Base-by-base conservation (phyloP, 2,329 filamentous ascomycete genomes). In the Alternaria conjuncta region DNA sequence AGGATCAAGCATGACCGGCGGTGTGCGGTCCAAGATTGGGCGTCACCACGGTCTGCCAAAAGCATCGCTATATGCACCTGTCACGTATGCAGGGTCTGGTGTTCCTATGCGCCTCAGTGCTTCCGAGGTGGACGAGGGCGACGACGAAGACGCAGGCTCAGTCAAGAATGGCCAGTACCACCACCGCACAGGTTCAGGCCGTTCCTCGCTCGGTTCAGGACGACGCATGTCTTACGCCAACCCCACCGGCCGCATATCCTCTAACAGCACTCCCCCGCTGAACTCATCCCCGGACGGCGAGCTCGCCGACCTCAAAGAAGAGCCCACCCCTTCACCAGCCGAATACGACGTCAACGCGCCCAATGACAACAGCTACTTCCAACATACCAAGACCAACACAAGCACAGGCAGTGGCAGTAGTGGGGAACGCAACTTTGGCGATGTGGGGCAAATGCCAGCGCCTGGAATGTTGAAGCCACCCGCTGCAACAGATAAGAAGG, bases 31-130 rank as follows among this genome's bases (percentile, higher is more conserved):
- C 76, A 97, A 97, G 85, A 97, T 97, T 72, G 68, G 68, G 5
- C 86, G 93, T 68, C 94, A 97, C 78, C 92, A 95, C 78, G 91
- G 92, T 67, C 94, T 95, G 77, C 90, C 89, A 9, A 92, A 89
- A 45, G 88, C 93, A 5, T 89, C 92, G 9, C 90, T 92, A 43
- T 97, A 96, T 78, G 89, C 90, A 10, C 90, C 92, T 3, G 91
- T 90, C 61, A 94, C 95, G 63, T 81, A 90, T 58, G 84, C 87
- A 60, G 91, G 93, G 64, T 91, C 90, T 44, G 94, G 93, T 58
- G 94, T 98, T 43, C 96, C 96, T 3, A 89, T 97, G 81, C 90
- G 96, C 46, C 85, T 99, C 66, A 97, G 93, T 78, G 95, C 96
- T n/a, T 96, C 92, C 55, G 96, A 99, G 80, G 92, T 98, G 13